Evolutionary conservation across 352 stramenopile species (phyloP).

Genomic region (Pythium utonaiense): DNA sequence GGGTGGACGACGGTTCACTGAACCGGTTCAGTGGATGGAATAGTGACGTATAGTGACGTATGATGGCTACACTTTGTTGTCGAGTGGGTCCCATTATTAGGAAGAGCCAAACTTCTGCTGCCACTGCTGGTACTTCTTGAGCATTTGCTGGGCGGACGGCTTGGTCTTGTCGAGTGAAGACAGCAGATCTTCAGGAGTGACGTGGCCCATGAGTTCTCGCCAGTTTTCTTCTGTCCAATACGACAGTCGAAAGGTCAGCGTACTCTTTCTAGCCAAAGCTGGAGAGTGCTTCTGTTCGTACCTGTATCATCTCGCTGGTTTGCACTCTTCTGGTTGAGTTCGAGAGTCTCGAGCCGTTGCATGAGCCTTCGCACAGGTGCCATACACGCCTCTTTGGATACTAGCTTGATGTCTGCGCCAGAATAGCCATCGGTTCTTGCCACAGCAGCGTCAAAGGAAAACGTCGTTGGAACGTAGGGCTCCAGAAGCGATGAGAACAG

Average conservation of each 20-base stretch:
- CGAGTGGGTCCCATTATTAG: constrained; percentile 12
- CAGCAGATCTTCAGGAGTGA: constrained; percentile 52
- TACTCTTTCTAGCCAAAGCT: not conserved
- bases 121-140: constrained; percentile 82
- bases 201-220: constrained; percentile 52
- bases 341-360: constrained; percentile 46
- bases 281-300: not conserved
- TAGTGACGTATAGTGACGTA: constrained; percentile 16
- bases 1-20: constrained; percentile 12
- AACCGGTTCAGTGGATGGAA: constrained; percentile 13
- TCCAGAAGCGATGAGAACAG: constrained; percentile 60
- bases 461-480: constrained; percentile 50
- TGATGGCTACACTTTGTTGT: constrained; percentile 13
- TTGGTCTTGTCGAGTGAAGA: constrained; percentile 71
- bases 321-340: constrained; percentile 22
- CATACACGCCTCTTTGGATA: constrained; percentile 86
- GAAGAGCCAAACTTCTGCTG: constrained; percentile 76
- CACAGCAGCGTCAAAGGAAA: constrained; percentile 52
- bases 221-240: constrained; percentile 32
- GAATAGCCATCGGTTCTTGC: constrained; percentile 69
- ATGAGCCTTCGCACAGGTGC: constrained; percentile 72
- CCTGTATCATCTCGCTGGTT: constrained; percentile 22
- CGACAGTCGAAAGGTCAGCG: not conserved
- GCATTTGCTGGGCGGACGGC: constrained; percentile 68
- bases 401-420: constrained; percentile 81